A percentile compares a stretch with the other conserved stretches of the same genome.
These are phyloP conservation scores for Pulveroboletus sp. DNA, from an alignment of 768 basidiomycete genomes.

Conservation along the genomic window DNA sequence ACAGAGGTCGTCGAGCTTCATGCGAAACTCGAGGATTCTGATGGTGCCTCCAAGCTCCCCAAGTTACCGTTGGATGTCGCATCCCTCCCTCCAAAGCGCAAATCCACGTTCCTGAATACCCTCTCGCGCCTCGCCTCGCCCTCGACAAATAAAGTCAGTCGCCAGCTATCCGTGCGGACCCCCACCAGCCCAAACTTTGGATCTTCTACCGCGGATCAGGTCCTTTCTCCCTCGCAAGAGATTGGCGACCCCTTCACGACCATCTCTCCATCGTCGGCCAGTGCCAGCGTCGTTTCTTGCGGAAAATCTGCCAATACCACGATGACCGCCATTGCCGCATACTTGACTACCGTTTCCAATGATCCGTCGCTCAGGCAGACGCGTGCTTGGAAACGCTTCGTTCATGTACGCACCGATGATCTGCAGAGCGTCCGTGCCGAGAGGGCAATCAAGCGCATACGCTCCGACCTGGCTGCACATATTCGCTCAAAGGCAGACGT, in stretches of 20 bases:
- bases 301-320: constrained; percentile 40
- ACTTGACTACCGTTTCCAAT: constrained; percentile 76
- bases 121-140: constrained; percentile 80
- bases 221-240: constrained; percentile 52
- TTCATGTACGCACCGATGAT: constrained; percentile 82
- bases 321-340: constrained; percentile 68
- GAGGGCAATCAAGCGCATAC: constrained; percentile 81
- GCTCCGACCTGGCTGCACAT: constrained; percentile 80
- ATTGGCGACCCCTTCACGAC: constrained; percentile 56
- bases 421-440: constrained; percentile 83
- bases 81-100: constrained; percentile 60
- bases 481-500: constrained; percentile 36
- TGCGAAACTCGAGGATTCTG: constrained; percentile 65
- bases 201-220: constrained; percentile 31
- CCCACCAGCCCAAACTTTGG: constrained; percentile 30
- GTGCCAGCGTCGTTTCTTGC: constrained; percentile 13
- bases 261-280: constrained; percentile 31
- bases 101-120: constrained; percentile 81
- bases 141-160: constrained; percentile 47
- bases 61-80: constrained; percentile 56
- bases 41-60: constrained; percentile 55
- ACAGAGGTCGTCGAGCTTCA: constrained; percentile 80
- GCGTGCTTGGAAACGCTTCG: constrained; percentile 80
- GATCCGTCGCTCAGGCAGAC: constrained; percentile 55
- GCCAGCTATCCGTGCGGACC: constrained; percentile 36